Evolutionary conservation across 305 asterid species (phyloP).

Genomic region (Solanum chacoense): DNA sequence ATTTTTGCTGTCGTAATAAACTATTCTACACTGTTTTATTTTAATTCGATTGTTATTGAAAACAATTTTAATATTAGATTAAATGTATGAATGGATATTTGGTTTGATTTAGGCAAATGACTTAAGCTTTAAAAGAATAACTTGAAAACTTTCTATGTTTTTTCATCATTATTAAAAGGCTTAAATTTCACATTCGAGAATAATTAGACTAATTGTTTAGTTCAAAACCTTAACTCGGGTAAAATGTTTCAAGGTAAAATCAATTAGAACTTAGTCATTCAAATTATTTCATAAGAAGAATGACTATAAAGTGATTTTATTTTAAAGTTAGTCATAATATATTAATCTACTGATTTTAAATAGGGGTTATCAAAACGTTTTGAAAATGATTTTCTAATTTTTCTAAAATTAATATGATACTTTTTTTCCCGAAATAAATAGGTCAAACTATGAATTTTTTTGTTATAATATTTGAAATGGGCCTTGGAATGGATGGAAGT

Average conservation of each 20-base stretch:
- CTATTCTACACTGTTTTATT: too few relatives aligned
- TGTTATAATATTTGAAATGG: conserved; percentile 47
- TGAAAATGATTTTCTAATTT: too few relatives aligned
- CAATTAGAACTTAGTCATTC: background rate
- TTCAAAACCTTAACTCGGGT: background rate
- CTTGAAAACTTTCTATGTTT: background rate
- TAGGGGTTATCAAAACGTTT: background rate
- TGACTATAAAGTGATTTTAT: background rate
- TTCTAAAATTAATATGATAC: background rate
- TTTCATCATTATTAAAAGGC: background rate
- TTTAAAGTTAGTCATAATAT: background rate
- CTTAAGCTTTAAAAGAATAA: background rate
- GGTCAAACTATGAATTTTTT: background rate
- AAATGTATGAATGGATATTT: background rate
- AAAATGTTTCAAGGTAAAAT: background rate
- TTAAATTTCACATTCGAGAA: background rate
- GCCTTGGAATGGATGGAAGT: conserved; percentile 69
- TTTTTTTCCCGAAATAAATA: background rate
- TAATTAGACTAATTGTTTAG: too few relatives aligned
- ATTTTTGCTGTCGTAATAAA: background rate
- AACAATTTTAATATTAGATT: background rate
- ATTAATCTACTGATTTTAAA: too few relatives aligned
- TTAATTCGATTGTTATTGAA: background rate
- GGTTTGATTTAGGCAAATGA: background rate
- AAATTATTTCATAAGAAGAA: background rate